These are phyloP conservation scores for Calycina herbarum DNA, from an alignment of 2,329 filamentous ascomycete genomes.

Conservation along the genomic window DNA sequence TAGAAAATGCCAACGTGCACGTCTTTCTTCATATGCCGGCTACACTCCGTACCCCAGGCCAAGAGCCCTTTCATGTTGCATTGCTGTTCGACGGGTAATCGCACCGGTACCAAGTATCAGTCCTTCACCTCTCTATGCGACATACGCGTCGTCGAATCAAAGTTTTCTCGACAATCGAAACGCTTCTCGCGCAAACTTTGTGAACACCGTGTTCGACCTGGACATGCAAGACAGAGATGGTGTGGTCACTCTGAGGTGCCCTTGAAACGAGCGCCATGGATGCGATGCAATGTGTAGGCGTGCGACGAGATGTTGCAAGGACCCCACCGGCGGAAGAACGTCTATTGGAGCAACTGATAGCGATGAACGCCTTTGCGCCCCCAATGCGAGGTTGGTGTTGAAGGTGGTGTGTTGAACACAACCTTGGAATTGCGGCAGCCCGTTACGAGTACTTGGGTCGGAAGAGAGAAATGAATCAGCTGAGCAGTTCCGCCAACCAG, in stretches of 20 bases:
- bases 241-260: background rate
- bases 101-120: background rate
- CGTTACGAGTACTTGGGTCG: background rate
- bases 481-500: background rate
- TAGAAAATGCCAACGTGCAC: no score
- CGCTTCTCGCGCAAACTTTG: background rate
- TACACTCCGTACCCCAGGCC: background rate
- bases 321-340: background rate
- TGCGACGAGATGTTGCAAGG: background rate
- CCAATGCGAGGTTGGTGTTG: constrained; percentile 1
- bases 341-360: background rate
- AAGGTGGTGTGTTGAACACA: background rate
- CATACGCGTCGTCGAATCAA: background rate
- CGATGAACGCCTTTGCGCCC: background rate
- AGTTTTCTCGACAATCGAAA: background rate
- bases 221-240: background rate
- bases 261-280: constrained; percentile 1
- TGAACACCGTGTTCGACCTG: background rate
- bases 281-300: background rate
- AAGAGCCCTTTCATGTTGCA: background rate
- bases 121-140: background rate
- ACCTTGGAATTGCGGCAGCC: background rate
- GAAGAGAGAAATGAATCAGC: background rate
- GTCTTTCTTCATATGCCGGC: background rate
- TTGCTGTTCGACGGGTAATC: background rate